These are phyloP conservation scores for Ceratocystis albifundus DNA, from an alignment of 2,329 filamentous ascomycete genomes.

Conservation along the genomic window DNA sequence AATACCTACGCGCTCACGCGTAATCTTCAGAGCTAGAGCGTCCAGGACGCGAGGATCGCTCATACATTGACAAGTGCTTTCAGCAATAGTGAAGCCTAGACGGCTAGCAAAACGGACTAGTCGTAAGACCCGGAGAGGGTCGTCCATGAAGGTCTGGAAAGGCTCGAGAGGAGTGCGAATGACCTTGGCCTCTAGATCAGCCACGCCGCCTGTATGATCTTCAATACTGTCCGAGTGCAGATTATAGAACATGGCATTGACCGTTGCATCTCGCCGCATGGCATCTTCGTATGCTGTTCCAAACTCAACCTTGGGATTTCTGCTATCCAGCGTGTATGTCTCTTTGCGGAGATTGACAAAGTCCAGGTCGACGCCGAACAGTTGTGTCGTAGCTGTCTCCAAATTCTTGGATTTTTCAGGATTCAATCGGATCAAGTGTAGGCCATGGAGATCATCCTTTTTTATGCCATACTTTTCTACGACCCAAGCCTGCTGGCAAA, in stretches of 20 bases:
- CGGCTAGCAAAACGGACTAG: slow-evolving; percentile 84
- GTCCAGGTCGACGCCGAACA: slow-evolving; percentile 81
- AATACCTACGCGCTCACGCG: slow-evolving; percentile 72
- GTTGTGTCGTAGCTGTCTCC: slow-evolving; percentile 75
- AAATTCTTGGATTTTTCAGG: slow-evolving; percentile 95
- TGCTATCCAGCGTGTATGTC: slow-evolving; percentile 76
- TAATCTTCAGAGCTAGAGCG: slow-evolving; percentile 79
- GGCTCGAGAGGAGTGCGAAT: slow-evolving; percentile 82
- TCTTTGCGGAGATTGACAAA: slow-evolving; percentile 91
- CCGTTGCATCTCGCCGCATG: slow-evolving; percentile 74
- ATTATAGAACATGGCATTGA: slow-evolving; percentile 96
- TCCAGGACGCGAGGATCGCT: slow-evolving; percentile 62
- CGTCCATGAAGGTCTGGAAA: slow-evolving; percentile 85
- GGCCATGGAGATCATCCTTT: slow-evolving; percentile 52
- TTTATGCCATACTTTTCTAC: slow-evolving; percentile 49
- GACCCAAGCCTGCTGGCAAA: slow-evolving; percentile 51
- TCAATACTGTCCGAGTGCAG: slow-evolving; percentile 67
- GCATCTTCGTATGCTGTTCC: slow-evolving; percentile 87
- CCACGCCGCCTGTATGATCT: slow-evolving; percentile 70
- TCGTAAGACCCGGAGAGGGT: slow-evolving; percentile 75
- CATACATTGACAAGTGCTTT: slow-evolving; percentile 61
- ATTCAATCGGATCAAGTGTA: slow-evolving; percentile 84
- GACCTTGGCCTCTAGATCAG: slow-evolving; percentile 59
- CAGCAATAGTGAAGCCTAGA: slow-evolving; percentile 66
- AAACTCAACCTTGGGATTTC: slow-evolving; percentile 87